Evolutionary conservation across 2,329 filamentous ascomycete genomes (phyloP).

Genomic region (Tolypocladium paradoxum): DNA sequence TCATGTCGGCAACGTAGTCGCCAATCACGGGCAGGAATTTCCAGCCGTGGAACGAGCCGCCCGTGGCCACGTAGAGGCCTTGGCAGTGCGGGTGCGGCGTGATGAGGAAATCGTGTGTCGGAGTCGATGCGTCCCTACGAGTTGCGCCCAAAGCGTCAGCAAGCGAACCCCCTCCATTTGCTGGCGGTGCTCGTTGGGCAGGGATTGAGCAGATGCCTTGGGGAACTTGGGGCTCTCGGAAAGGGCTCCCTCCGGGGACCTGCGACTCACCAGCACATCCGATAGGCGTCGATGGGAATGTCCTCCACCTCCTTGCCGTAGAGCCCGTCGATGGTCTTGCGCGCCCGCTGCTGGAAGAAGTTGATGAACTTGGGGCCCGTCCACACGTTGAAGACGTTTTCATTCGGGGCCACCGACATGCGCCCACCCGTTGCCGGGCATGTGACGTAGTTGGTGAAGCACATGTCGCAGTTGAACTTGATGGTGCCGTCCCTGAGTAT

Average conservation of each 20-base stretch:
- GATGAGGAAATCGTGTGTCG: slow-evolving; percentile 52
- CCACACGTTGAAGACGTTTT: slow-evolving; percentile 30
- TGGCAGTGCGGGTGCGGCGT: slow-evolving; percentile 35
- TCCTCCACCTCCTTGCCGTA: slow-evolving; percentile 29
- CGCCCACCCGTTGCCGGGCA: slow-evolving; percentile 34
- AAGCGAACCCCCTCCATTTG: slow-evolving; percentile 1
- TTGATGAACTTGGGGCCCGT: slow-evolving; percentile 27
- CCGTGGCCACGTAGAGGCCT: slow-evolving; percentile 49
- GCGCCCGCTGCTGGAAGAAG: slow-evolving; percentile 32
- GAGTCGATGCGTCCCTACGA: slow-evolving; percentile 48
- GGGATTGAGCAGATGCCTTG: background rate
- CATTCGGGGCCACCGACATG: slow-evolving; percentile 40
- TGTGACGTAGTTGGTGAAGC: slow-evolving; percentile 42
- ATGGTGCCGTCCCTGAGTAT: slow-evolving; percentile 37
- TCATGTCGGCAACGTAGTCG: slow-evolving; percentile 43
- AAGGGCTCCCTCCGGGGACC: background rate
- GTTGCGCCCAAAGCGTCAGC: slow-evolving; percentile 1
- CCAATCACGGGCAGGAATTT: slow-evolving; percentile 55
- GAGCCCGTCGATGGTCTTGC: slow-evolving; percentile 26
- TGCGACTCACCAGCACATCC: slow-evolving; percentile 33
- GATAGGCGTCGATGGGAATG: slow-evolving; percentile 28
- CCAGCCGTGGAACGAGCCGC: slow-evolving; percentile 54
- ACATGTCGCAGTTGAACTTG: slow-evolving; percentile 51
- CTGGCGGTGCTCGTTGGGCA: background rate
- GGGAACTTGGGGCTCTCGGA: slow-evolving; percentile 1